These are phyloP conservation scores for Cytospora piceicola DNA, from an alignment of 2,329 filamentous ascomycete genomes.

Conservation along the genomic window DNA sequence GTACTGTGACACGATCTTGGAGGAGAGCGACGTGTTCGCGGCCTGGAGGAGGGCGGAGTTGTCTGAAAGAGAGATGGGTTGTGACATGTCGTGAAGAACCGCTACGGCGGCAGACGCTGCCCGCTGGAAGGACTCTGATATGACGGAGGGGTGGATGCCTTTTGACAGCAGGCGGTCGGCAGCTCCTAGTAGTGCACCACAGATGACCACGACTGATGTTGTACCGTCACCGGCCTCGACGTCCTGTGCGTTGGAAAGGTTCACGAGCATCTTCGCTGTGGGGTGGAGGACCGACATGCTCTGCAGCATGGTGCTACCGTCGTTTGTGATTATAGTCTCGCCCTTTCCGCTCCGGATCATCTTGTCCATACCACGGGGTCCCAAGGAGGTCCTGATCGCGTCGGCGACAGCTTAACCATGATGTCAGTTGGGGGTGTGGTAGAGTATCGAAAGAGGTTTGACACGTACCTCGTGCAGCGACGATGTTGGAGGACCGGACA, in stretches of 20 bases:
- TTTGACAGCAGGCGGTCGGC: conserved; percentile 90
- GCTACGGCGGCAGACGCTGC: conserved; percentile 87
- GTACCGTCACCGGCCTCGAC: conserved; percentile 98
- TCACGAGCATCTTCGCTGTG: conserved; percentile 99
- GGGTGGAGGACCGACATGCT: conserved; percentile 99
- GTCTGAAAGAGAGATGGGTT: conserved; percentile 87
- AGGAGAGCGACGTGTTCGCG: conserved; percentile 94
- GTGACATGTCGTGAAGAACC: conserved; percentile 92
- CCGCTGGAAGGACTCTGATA: conserved; percentile 96
- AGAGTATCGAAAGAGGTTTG: conserved; percentile 1
- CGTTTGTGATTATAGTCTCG: conserved; percentile 98
- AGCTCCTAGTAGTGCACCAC: conserved; percentile 89
- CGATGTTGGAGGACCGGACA: conserved; percentile 94
- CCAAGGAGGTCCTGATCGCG: conserved; percentile 94
- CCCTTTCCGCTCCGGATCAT: conserved; percentile 98
- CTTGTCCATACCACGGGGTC: conserved; percentile 98
- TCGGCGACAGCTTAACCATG: conserved; percentile 81
- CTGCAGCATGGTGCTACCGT: conserved; percentile 98
- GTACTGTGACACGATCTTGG: conserved; percentile 98
- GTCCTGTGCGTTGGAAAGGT: conserved; percentile 95
- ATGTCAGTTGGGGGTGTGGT: conserved; percentile 17
- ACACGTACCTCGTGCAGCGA: conserved; percentile 84
- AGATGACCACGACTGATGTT: conserved; percentile 97
- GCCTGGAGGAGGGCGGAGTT: conserved; percentile 91
- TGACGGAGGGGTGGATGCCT: conserved; percentile 96